These are phyloP conservation scores for Paramecium caudatum DNA, from an alignment of 73 alveolate genomes.

Conservation along the genomic window DNA sequence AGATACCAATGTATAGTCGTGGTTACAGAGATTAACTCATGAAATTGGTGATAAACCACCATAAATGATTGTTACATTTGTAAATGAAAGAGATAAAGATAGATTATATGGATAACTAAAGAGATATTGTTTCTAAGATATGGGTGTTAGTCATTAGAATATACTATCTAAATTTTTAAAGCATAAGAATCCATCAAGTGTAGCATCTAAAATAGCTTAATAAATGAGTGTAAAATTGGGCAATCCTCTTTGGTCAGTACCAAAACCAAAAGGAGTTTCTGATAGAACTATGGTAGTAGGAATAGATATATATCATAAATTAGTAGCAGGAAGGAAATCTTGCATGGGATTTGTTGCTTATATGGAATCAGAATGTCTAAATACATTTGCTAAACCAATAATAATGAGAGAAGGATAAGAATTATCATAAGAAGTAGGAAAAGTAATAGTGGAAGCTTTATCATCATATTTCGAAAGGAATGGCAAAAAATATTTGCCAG, in stretches of 20 bases:
- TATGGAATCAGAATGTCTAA: conserved; percentile 17
- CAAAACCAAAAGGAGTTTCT: conserved; percentile 42
- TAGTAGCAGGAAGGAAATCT: conserved; percentile 56
- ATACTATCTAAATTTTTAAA: conserved; percentile 10
- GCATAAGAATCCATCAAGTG: conserved; percentile 28
- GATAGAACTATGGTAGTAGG: conserved; percentile 64
- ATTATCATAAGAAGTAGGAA: conserved; percentile 17
- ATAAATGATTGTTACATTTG: conserved; percentile 43
- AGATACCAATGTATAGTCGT: neutral
- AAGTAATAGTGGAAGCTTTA: conserved; percentile 26
- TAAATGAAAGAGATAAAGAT: conserved; percentile 54
- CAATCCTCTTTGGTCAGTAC: conserved; percentile 40
- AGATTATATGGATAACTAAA: conserved; percentile 24
- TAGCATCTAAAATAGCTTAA: conserved; percentile 60
- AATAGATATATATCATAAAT: conserved; percentile 49
- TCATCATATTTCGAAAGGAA: conserved; percentile 50
- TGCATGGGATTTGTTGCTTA: conserved; percentile 75
- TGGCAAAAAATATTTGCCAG: conserved; percentile 73
- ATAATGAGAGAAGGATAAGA: conserved; percentile 63
- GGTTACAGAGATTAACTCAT: conserved; percentile 35
- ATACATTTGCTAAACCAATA: conserved; percentile 24
- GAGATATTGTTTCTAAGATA: conserved; percentile 43
- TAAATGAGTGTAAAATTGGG: conserved; percentile 68
- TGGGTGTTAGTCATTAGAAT: conserved; percentile 30
- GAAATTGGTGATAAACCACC: conserved; percentile 59